phyloP scores from a whole-genome alignment of 1,284 basidiomycete genomes.

The Vanrija pseudolonga region DNA sequence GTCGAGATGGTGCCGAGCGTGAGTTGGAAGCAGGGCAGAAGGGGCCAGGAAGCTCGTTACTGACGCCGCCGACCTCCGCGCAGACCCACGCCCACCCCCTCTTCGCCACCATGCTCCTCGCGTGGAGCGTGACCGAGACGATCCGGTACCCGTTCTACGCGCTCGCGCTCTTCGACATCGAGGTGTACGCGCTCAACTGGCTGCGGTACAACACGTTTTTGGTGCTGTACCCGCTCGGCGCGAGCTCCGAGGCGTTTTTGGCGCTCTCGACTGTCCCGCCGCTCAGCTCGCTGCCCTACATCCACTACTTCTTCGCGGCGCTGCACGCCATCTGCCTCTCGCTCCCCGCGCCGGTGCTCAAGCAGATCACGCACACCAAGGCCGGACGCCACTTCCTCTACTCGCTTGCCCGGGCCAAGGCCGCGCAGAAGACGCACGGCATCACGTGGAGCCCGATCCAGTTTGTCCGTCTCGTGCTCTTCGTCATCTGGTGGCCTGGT shows the following conservation, averaged over 20 bases:
- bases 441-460: constrained; percentile 40
- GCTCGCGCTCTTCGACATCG: constrained; percentile 59
- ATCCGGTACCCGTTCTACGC: constrained; percentile 92
- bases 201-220: constrained; percentile 85
- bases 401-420: constrained; percentile 28
- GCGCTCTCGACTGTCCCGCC: constrained; percentile 72
- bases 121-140: constrained; percentile 89
- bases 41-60: neutral
- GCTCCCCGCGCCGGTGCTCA: constrained; percentile 23
- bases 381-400: constrained; percentile 32
- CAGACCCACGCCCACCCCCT: constrained; percentile 71
- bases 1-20: constrained; percentile 57
- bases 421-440: neutral
- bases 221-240: constrained; percentile 86
- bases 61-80: neutral
- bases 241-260: constrained; percentile 82
- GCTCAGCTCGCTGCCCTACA: constrained; percentile 45
- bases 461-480: constrained; percentile 62
- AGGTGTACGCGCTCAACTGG: constrained; percentile 48
- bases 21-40: too few relatives aligned
- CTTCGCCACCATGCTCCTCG: constrained; percentile 86
- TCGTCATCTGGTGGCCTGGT: constrained; percentile 90
- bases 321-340: constrained; percentile 18
- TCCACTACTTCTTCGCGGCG: constrained; percentile 18
- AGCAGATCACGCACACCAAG: constrained; percentile 22